Base-by-base conservation (phyloP, 176 grass and related monocot species). In the Avena sativa region DNA sequence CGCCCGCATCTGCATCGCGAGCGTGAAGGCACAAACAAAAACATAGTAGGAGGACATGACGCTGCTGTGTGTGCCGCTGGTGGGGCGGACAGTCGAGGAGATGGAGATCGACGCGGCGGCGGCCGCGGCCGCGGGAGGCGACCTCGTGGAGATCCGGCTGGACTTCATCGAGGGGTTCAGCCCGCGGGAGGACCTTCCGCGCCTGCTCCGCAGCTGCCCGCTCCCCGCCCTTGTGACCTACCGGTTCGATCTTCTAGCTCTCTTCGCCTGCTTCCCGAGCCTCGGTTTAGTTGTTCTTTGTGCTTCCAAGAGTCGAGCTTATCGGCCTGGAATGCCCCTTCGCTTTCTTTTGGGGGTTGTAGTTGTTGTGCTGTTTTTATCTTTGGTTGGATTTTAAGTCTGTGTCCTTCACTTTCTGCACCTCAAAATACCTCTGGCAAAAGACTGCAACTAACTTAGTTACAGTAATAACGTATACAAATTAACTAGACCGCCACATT, bases 101-200 rank as follows among this genome's bases (percentile, higher is more conserved):
- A 98, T 98, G 97, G 28, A 70, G 67, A 74, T 61, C 47, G 97
- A 96, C 76, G 91, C 93, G 52, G 89, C 69, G 14, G 84, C 83
- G 9, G 94, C 97, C 8, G 92, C 88, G 66, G 81, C 87, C 82
- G 20, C 74, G 14, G 92, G 90, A 38, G 92, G 79, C 52, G 97
- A 98, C 84, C 74, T 96, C 57, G 97, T 98, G 66, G 94, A 98
- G 94, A 91, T 98, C 77, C 94, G 97, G 55, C 77, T 98, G 20
- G 97, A 98, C 82, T 90, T 92, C 82, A 89, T 98, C 58, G 76
- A 81, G 55, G 71, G 75, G 71, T 96, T 96, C 82, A 85, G 85
- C 49, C 90, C 94, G 53, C 72, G 76, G 26, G 87, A 86, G 48
- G 87, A 98, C 79, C 92, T 98, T 47, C 86, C 81, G 12, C 77